Conservation (phyloP, 306 rosid genomes). For the Trichosanthes truncata region DNA sequence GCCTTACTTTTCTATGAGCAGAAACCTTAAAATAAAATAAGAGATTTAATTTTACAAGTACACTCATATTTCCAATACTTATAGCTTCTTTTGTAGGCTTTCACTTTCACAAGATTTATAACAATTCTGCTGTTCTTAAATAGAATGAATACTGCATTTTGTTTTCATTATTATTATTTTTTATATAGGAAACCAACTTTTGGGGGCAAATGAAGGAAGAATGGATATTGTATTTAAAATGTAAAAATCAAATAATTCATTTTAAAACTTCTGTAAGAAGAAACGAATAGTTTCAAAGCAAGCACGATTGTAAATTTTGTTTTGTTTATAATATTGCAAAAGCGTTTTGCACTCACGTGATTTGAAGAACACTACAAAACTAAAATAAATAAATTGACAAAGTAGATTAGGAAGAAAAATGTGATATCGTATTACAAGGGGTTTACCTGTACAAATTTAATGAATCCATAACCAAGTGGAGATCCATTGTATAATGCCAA, state of each 20-base stretch:
- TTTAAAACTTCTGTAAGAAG: not conserved
- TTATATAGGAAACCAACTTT: too few species aligned
- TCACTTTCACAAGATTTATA: not conserved
- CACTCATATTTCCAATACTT: not conserved
- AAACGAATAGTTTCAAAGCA: not conserved
- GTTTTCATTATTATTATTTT: too few species aligned
- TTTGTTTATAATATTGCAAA: not conserved
- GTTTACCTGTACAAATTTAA: slow-evolving; percentile 77
- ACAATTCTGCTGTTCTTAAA: not conserved
- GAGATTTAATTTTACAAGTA: not conserved
- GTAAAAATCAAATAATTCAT: not conserved
- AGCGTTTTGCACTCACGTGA: not conserved
- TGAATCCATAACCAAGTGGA: slow-evolving; percentile 80
- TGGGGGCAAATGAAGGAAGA: too few species aligned
- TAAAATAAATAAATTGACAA: not conserved
- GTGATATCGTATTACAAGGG: not conserved
- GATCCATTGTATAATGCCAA: slow-evolving; percentile 79
- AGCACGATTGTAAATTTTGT: not conserved
- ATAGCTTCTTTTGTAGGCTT: not conserved
- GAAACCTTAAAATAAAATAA: too few species aligned
- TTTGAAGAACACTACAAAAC: not conserved
- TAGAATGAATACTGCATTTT: too few species aligned
- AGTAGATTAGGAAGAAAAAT: not conserved
- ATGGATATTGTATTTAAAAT: not conserved
- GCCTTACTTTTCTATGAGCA: slow-evolving; percentile 19